Base-by-base conservation (phyloP, 1,284 basidiomycete species). In the Cutaneotrichosporon sp. region DNA sequence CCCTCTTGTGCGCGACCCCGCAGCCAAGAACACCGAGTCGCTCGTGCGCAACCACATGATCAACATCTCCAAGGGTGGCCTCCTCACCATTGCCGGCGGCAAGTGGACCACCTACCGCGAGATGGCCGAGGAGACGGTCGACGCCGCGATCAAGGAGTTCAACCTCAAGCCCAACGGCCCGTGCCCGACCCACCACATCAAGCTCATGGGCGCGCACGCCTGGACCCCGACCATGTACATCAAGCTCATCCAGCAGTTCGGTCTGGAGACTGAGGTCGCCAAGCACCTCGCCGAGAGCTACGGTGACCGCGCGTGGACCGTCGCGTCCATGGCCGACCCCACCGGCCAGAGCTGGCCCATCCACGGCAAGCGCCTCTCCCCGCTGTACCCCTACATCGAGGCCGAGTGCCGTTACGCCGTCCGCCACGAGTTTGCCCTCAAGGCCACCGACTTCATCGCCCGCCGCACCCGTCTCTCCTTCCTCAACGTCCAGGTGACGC, bases 91-190 rank as follows among this genome's bases (percentile, higher is more conserved):
- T 71, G 93, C 93, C 8, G 95, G 95, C 51, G 95, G 95, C 6
- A 99, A 98, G 81, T 99, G 95, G 95, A 99, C 95, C 57, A 98
- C 95, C 31, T 99, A 98, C 79, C 83, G 92, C 58, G 89, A 89
- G 56, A 98, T 98, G 95, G 93, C 95, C 33, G 87, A 95, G 82
- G 93, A 99, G 83, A 92, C 93, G 0, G 89, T 98, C 52, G 91
- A 98, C 80, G 84, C 85, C 61, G 95, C 95, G 11, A 84, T 98
- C 67, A 85, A 90, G 76, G 86, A 86, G 59, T 97, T 91, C 81
- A 80, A 87, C 72, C 80, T 80, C 33, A 83, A 80, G 67, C 84
- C 83, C 11, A 85, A 79, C 71, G 84, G 80, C 25, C 87, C 85
- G 3, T 95, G 92, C 74, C 85, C 91, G 54, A 97, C 95, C 29